A percentile compares a stretch with the other conserved stretches of the same genome.
Conservation (phyloP, 2,329 filamentous ascomycete species). For the Dothistroma pini region DNA sequence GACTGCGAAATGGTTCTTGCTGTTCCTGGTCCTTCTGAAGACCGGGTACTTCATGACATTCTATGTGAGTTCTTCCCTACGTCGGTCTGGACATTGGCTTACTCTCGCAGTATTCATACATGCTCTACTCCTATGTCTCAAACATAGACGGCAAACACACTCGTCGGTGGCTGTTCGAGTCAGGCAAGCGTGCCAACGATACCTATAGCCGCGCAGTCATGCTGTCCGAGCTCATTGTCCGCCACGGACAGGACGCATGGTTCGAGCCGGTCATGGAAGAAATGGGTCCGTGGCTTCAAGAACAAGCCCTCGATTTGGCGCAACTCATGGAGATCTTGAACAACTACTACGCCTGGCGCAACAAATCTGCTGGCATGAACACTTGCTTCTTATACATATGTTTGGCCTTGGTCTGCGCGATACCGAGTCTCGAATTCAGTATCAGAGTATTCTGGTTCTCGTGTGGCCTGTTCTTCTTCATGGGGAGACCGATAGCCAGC, state of each 20-base stretch:
- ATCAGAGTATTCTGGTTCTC: conserved; percentile 2
- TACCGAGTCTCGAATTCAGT: neutral
- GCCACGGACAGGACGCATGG: conserved; percentile 1
- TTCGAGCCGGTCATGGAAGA: conserved; percentile 2
- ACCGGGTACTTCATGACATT: conserved; percentile 7
- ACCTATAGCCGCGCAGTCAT: conserved; percentile 2
- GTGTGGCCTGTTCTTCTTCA: neutral
- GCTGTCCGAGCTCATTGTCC: neutral
- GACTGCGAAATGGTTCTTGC: conserved; percentile 1
- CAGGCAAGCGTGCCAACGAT: neutral
- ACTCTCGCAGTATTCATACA: conserved; percentile 1
- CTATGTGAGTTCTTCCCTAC: neutral
- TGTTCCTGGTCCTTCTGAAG: conserved; percentile 1
- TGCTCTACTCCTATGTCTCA: conserved; percentile 3
- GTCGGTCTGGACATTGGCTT: neutral
- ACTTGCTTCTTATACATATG: conserved; percentile 1
- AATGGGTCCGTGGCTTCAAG: neutral
- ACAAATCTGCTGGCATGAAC: neutral
- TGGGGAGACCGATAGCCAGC: neutral
- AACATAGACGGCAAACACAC: neutral
- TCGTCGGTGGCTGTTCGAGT: neutral
- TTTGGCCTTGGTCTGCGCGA: neutral
- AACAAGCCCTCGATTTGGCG: neutral
- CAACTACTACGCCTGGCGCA: conserved; percentile 4
- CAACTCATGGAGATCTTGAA: neutral